Evolutionary conservation across 495 filamentous ascomycete genomes (phyloP), one percentile per base, ranked within the genome.

Genomic region (Penicillium verhagenii): DNA sequence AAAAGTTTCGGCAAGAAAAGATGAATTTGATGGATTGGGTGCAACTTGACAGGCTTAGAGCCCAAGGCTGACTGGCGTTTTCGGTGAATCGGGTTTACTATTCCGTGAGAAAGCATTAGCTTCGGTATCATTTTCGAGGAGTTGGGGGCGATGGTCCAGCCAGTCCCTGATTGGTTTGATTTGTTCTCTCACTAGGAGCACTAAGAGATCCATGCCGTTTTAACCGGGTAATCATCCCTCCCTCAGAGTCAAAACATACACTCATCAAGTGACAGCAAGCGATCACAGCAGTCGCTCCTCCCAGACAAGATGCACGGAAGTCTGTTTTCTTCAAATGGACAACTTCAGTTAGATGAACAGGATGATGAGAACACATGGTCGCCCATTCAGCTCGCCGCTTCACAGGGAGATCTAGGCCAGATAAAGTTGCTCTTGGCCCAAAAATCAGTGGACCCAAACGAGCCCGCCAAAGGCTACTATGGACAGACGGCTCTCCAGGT

Each of bases 401-500:
- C 43, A 2, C 31, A 48, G 49, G 37, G 50, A 1, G 47, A 49
- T 29, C 28, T 53, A n/a, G 3, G 11, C 14, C 21, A 44, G 26
- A 37, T 51, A 52, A 19, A 23, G 19, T 47, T 18, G n/a, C 59
- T 60, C 13, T 56, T 60, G 33, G 26, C 19, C 24, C 9, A 43
- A 49, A n/a, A 11, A 8, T 14, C 28, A 28, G 37, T 37, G 20
- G 52, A 59, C 14, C 45, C 39, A 0, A 50, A 56, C 24, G 53
- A 56, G 26, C 9, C 47, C 6, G 38, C 53, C 11, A 44, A 19
- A 20, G 53, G 53, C 2, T 56, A 56, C n/a, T 56, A 50, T 45
- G 59, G 59, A 16, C 42, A 58, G 16, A 55, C 54, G 18, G 44
- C 54, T 2, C 48, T 57, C 8, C 54, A 61, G 9, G 55, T 55